Conservation (phyloP, 129 eudicot species). For the Gnaphalium uliginosum region DNA sequence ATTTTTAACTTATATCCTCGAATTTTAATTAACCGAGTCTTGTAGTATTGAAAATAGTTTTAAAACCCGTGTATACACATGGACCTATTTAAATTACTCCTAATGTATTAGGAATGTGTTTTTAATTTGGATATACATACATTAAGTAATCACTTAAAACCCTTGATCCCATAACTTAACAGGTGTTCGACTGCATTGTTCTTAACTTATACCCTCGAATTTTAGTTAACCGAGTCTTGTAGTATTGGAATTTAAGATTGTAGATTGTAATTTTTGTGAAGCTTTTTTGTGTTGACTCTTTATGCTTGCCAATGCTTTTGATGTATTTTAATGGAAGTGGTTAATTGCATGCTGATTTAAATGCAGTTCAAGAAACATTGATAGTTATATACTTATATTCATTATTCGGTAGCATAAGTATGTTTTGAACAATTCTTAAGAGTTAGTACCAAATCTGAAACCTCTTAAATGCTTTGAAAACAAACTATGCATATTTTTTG, state of each 20-base stretch:
- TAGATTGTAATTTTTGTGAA: constrained; percentile 19
- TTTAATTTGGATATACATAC: no score
- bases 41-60: background rate
- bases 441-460: background rate
- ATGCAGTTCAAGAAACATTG: constrained; percentile 8
- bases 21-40: background rate
- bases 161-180: no score
- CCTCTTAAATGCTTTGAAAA: background rate
- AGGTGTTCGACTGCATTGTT: background rate
- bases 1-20: no score
- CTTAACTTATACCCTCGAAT: background rate
- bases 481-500: background rate
- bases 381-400: background rate
- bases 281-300: background rate
- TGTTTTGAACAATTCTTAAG: background rate
- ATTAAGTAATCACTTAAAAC: no score
- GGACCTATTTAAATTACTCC: no score
- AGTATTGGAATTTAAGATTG: background rate
- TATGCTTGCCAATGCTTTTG: background rate
- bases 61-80: no score
- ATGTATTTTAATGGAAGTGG: background rate
- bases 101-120: no score
- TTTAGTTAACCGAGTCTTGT: background rate
- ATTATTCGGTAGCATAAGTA: background rate
- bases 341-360: background rate